Base-by-base conservation (phyloP, 2,329 filamentous ascomycete species). In the Karstenula rhodostoma region DNA sequence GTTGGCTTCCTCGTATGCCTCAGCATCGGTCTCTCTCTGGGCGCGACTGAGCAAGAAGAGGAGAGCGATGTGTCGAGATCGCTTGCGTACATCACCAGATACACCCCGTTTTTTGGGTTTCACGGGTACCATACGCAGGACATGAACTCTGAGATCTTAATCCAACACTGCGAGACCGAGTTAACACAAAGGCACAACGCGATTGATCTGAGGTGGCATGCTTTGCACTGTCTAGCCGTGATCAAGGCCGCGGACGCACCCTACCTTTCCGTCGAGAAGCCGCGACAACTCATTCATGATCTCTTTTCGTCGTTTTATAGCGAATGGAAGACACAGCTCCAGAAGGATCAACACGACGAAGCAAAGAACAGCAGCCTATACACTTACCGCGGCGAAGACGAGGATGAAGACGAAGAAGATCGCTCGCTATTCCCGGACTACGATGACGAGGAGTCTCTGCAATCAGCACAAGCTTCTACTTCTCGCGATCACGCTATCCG, bases 341-440 rank as follows among this genome's bases (percentile, higher is more conserved):
- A 90, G 56, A 83, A 87, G 22, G 94, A 97, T 65, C 90, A 92
- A 69, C 87, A 89, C 68, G 87, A 91, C 49, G 88, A 91, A 67
- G 89, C 91, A 19, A 85, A 87, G 29, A 91, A 90, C 63, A 87
- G 86, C 5, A 93, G 91, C 63, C 78, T 96, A 42, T 99, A 96
- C 77, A 89, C 89, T 22, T 97, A 95, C 79, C 87, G 88, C 64
- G 94, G 94, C 33, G 89, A 88, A 42, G 90, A 94, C 50, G 88
- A 92, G 65, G 90, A 96, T 58, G 89, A 91, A 68, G 86, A 90
- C 63, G 86, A 90, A 57, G 91, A 95, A 64, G 89, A 97, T 65
- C 85, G 89, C 22, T 86, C 90, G 64, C 81, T 98, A 7, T 98
- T 98, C 80, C 94, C 94, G 1, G 87, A 86, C 5, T 96, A 88